Base-by-base conservation (phyloP, 164 flowering plant species). In the Aristolochia fimbriata region DNA sequence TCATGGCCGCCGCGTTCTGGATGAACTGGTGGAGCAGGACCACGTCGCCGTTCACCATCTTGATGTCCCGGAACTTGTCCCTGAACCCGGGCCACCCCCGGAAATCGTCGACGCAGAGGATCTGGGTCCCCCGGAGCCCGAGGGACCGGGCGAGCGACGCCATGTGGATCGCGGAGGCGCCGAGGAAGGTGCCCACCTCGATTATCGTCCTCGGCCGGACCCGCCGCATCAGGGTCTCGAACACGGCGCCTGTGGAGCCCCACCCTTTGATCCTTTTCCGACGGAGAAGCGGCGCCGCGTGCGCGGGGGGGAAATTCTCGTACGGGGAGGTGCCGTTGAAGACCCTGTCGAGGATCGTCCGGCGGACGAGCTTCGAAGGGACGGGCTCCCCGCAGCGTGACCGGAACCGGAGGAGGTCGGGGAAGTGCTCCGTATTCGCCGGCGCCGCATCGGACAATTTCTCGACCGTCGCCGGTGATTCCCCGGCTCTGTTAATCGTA, bases 91-190 rank as follows among this genome's bases (percentile, higher is more conserved):
- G 81, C 95, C 95, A 87, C 1, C 95, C 95, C 0, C 95, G 83
- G 27, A 87, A 87, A 25, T 87, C 95, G 70, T 87, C 95, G 17
- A 87, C 33, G 72, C 95, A 85, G 23, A 87, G 68, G 8, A 87
- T 83, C 71, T 78, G 84, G 17, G 91, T 73, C 8, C n/a, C n/a
- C n/a, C 64, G 15, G 54, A 84, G 74, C 0, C 86, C 85, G 62
- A 83, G 73, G n/a, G 51, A 21, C 23, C 71, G 70, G n/a, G 88
- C 68, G 57, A 81, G 25, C 50, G 69, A 69, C 43, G 77, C 84
- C 91, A 87, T 84, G 78, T 84, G 88, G 46, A 77, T 76, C 2
- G 95, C 83, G 12, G 95, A 87, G 21, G 95, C 90, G 12, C 95
- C 95, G 9, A 83, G 47, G 65, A 87, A 87, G 33, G 84, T 74